Evolutionary conservation across 202 grass and related monocot genomes (phyloP).

Genomic region (Musa balbisiana): DNA sequence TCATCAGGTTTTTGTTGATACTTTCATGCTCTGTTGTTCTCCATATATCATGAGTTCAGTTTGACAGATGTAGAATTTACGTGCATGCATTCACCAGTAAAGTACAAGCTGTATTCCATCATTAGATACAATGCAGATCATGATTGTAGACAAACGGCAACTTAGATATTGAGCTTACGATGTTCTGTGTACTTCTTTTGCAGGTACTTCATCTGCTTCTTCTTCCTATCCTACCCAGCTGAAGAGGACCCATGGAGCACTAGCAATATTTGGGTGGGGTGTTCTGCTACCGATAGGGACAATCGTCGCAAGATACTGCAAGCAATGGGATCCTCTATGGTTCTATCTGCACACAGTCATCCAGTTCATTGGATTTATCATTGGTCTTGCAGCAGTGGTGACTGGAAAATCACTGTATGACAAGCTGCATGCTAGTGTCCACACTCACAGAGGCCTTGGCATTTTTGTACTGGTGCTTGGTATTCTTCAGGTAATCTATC

Average conservation of each 20-base stretch:
- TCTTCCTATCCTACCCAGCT: constrained; percentile 56
- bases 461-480: constrained; percentile 80
- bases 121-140: too few species aligned
- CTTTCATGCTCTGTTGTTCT: neutral
- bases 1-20: constrained; percentile 37
- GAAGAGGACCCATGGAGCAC: constrained; percentile 58
- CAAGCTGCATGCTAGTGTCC: constrained; percentile 66
- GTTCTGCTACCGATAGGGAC: constrained; percentile 76
- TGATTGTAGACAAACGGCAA: too few species aligned
- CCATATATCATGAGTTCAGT: neutral
- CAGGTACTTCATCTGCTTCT: constrained; percentile 29
- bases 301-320: constrained; percentile 82
- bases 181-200: neutral
- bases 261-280: constrained; percentile 87
- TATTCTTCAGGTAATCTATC: constrained; percentile 66
- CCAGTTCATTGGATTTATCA: constrained; percentile 68
- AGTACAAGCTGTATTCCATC: too few species aligned
- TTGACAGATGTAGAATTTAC: neutral
- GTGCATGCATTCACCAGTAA: neutral
- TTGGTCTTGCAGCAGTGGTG: constrained; percentile 68
- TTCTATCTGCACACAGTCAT: constrained; percentile 73
- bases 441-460: constrained; percentile 71
- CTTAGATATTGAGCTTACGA: neutral
- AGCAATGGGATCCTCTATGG: constrained; percentile 68
- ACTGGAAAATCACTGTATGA: constrained; percentile 65